Base-by-base conservation (phyloP, 352 stramenopile species). In the Aphanomyces astaci region DNA sequence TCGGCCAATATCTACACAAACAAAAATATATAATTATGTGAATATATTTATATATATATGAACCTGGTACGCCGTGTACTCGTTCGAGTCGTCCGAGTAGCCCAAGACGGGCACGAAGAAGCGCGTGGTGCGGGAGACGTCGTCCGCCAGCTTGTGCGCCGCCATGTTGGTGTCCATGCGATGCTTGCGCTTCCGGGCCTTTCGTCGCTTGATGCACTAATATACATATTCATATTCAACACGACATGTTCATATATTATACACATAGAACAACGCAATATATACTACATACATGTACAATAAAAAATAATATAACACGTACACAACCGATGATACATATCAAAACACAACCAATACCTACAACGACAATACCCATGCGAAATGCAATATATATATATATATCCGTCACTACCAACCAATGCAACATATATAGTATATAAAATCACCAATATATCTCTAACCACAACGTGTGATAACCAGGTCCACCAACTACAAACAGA, bases 41-140 rank as follows among this genome's bases (percentile, higher is more conserved):
- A 62, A 64, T n/a, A 49, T n/a, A n/a, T 1, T 49, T 49, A 0
- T n/a, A n/a, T n/a, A 10, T 31, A 25, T 28, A 25, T 27, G 2
- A 33, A 68, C 62, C 45, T 94, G 84, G 68, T 92, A 93, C 24
- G 86, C 86, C 0, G 84, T 87, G 73, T 94, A 94, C 72, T 92
- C 82, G 65, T 94, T 94, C 30, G 74, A 86, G 66, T 94, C 86
- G 56, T 94, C 86, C 11, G 84, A 91, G 66, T 79, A 78, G 1
- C 76, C 72, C 64, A 92, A 71, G n/a, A 95, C 86, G 7, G 76
- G 75, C 4, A 95, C 84, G 1, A 54, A 56, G 56, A 95, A 93
- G 1, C 81, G 77, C 15, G 86, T 93, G 28, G 80, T 79, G 25
- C 86, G 81, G 39, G 87, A 76, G 30, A 95, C 84, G 7, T 90